Base-by-base conservation (phyloP, 2,329 filamentous ascomycete species). In the Alternaria conjuncta region DNA sequence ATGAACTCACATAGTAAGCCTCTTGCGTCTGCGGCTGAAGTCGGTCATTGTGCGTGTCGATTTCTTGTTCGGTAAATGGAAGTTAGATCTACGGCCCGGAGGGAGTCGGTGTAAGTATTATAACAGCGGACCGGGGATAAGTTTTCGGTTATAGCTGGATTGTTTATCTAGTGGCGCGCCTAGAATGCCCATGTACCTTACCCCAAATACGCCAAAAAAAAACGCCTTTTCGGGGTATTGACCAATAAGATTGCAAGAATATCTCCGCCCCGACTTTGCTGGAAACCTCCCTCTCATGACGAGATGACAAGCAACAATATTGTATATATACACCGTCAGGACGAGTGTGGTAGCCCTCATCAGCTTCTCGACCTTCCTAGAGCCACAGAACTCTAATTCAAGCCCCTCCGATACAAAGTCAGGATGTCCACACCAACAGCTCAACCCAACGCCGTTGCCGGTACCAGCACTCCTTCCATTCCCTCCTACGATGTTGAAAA, bases 1-100 rank as follows among this genome's bases (percentile, higher is more conserved):
- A 28, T 10, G 4, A 15, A 65, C 79, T 61, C 81, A 84, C 83
- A 84, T 79, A 64, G 77, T 77, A 49, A 82, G 82, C 55, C 84
- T 74, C 73, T 82, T 79, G 13, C 83, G 80, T 58, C 78, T 63
- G 18, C 62, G 61, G 58, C 23, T 15, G 2, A 78, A 54, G 72
- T 77, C 66, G 69, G 74, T 23, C 65, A 69, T 71, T 10, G 5
- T 36, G 11, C 3, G 10, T 54, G 20, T 32, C 10, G 6, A 13
- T n/a, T 15, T 3, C n/a, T 21, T 13, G 25, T 25, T 25, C 26
- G 20, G 20, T 11, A 18, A 30, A 6, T 1, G 12, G 15, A 20
- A 13, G 13, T 23, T 20, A 32, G 12, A 30, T 30, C 30, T 13
- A 21, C 15, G 18, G 12, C 8, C 11, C 28, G 6, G 13, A 12